Evolutionary conservation across 352 stramenopile species (phyloP), one percentile per base, ranked within the genome.

Genomic region (Thalassiosira sp.): DNA sequence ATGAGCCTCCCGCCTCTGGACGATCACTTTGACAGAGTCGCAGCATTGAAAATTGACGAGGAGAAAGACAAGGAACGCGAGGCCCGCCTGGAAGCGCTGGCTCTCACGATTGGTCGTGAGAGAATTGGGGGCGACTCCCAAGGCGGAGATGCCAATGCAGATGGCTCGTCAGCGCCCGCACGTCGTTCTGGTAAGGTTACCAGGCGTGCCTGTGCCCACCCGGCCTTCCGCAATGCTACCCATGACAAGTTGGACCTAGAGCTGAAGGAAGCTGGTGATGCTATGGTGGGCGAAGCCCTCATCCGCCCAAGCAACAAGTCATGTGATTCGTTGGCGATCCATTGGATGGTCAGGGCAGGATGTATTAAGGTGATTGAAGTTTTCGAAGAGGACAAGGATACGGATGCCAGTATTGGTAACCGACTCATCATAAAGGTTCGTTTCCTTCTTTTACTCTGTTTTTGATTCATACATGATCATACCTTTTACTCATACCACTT

Each of bases 281-380:
- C 66, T 5, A 90, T 90, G 77, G 84, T 94, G 45, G 89, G 89
- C 28, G 79, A 91, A 71, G 85, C 85, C 11, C 62, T 94, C 24
- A 89, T 94, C 52, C 75, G 86, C 35, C 86, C 89, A 24, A 93
- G 86, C 48, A 91, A 81, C 52, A 91, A 89, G 74, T 85, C 76
- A 3, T 78, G 69, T 67, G 87, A 94, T 46, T 89, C 79, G 22
- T 66, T 94, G 49, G 87, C 86, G 25, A 81, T 94, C 37, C 87
- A 91, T 75, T 92, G 86, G 89, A 79, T 90, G 51, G 79, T 92
- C 8, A 81, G 79, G 35, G 72, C 84, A 60, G 85, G 87, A 28
- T 82, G 63, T 33, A 90, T 92, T 49, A 92, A 94, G 57, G 76
- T 92, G 11, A 87, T 92, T 57, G 87, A 94, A 72, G 80, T 94